These are phyloP conservation scores for Monosporascus sp. DNA, from an alignment of 2,329 filamentous ascomycete genomes.

Conservation along the genomic window DNA sequence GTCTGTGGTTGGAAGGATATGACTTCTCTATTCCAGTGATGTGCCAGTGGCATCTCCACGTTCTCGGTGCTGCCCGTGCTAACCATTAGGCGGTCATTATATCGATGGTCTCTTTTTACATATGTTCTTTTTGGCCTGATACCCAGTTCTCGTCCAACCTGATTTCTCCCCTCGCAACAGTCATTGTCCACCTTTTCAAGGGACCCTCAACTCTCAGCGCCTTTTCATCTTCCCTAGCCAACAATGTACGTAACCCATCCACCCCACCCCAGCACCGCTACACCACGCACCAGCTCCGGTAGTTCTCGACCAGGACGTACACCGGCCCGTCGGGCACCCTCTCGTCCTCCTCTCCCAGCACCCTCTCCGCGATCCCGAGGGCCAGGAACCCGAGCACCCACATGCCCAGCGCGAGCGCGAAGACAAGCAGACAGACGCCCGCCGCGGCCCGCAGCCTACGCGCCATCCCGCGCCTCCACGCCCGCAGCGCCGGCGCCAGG, in stretches of 20 bases:
- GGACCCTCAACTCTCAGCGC: too few relatives aligned
- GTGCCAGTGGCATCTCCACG: too few relatives aligned
- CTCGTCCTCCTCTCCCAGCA: slow-evolving; percentile 20
- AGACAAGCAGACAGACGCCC: neutral
- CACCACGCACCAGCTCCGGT: slow-evolving; percentile 5
- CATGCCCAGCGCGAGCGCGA: neutral
- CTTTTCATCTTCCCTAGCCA: too few relatives aligned
- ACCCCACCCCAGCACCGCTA: neutral
- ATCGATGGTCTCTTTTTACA: neutral
- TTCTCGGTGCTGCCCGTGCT: too few relatives aligned
- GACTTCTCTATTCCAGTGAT: neutral
- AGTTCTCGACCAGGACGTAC: neutral
- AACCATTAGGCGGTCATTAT: neutral
- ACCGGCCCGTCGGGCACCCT: neutral
- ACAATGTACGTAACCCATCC: too few relatives aligned
- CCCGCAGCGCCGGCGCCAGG: neutral
- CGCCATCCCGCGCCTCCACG: neutral
- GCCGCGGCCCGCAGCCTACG: neutral
- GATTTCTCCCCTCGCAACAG: too few relatives aligned
- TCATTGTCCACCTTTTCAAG: too few relatives aligned
- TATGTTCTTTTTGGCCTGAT: neutral
- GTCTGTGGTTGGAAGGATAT: neutral
- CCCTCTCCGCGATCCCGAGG: slow-evolving; percentile 34
- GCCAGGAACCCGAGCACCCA: neutral
- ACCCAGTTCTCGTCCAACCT: too few relatives aligned